Evolutionary conservation across 2,329 filamentous ascomycete species (phyloP), one percentile per base, ranked within the genome.

Genomic region (Colletotrichum sp.): DNA sequence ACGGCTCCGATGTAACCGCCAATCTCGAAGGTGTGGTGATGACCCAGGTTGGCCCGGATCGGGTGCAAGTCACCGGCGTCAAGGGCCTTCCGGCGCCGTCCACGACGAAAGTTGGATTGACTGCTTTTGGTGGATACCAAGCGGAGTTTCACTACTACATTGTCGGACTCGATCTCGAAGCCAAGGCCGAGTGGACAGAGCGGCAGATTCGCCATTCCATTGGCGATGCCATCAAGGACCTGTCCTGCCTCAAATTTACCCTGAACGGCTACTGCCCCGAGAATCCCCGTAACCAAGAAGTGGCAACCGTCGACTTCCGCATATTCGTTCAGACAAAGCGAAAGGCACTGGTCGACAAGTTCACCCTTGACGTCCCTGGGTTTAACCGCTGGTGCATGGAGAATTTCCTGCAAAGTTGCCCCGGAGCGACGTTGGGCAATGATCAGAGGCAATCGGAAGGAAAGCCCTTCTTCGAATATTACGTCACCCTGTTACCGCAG

Each of bases 11-110:
- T 74, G 82, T 84, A 10, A 83, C 81, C 1, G 82, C 82, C 15
- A 77, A 77, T 58, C 76, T 84, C 28, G 80, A 80, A 32, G 81
- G 72, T 68, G 79, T 79, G 34, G 75, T 64, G 71, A 90, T 92
- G 79, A 88, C 90, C 77, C 87, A 90, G 78, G 15, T 81, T 30
- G 82, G 78, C 77, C 78, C 79, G 75, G 80, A 81, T 74, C 79
- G 80, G 18, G 83, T 85, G 15, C 78, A 77, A n/a, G 79, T 85
- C 13, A 79, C 79, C 4, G 82, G 83, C 6, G 81, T 85, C 73
- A 83, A 82, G 77, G 83, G 82, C 12, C 72, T 79, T 21, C 81
- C 81, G 8, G 80, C 82, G 15, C 82, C 83, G 9, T 77, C 80
- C 5, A 84, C 82, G 9, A 84, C 82, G 8, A 83, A 83, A 70